Base-by-base conservation (phyloP, 2,329 filamentous ascomycete genomes). In the Botrytis aclada region DNA sequence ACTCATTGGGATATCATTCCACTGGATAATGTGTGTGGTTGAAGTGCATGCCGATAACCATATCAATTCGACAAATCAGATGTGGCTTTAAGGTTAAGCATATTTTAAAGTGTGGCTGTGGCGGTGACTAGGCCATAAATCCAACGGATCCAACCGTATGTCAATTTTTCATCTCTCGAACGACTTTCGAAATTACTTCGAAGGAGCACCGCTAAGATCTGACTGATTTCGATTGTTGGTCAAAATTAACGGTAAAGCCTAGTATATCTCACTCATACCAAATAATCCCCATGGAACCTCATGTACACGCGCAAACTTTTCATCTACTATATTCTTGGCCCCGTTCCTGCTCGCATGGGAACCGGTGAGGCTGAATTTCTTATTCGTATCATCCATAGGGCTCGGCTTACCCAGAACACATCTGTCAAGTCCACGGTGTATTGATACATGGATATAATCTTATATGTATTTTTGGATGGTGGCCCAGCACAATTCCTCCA, bases 31-130 rank as follows among this genome's bases (percentile, higher is more conserved):
- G 39, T 39, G 54, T 72, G 18, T 39, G 16, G 22, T 34, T 18
- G 18, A 54, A 69, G 56, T 58, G 29, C 37, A 25, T 22, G 29
- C 60, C 9, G 47, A 32, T 39, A 56, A 34, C 32, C n/a, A 67
- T 41, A 22, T 43, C 37, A 4, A 56, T 25, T 67, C 25, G 47
- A 43, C 47, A 56, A 41, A 56, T 14, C 54, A 4, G 34, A 69
- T 25, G 37, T 56, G 34, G 65, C 65, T 69, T 41, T 56, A 69
- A 69, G 18, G 56, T 41, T 56, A 69, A 69, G 18, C n/a, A 41
- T 43, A 69, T 41, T 69, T 41, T 41, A 69, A 67, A 69, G 65
- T 69, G 65, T 69, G 65, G 65, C 65, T 43, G 65, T 41, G 65
- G 65, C 47, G 54, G 65, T 25, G 47, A 51, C 47, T 54, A n/a